phyloP scores from a whole-genome alignment of 768 basidiomycete genomes.

The Cyathus striatus region DNA sequence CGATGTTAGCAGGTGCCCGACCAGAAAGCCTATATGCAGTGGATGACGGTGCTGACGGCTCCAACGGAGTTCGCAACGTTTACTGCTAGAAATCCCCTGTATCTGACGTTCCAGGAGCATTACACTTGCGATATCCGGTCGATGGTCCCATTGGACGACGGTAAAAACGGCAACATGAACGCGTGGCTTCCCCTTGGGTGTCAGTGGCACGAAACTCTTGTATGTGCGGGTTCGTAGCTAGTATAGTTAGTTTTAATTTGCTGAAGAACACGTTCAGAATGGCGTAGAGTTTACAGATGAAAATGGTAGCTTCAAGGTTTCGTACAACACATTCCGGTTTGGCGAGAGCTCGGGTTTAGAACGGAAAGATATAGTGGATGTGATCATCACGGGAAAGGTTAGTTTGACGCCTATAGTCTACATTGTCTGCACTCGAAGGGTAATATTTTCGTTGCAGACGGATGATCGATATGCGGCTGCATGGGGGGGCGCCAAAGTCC shows the following conservation, averaged over 20 bases:
- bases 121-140: constrained; percentile 28
- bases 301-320: constrained; percentile 26
- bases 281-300: constrained; percentile 37
- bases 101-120: constrained; percentile 43
- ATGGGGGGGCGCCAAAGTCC: constrained; percentile 53
- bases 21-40: constrained; percentile 29
- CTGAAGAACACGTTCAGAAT: constrained; percentile 43
- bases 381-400: constrained; percentile 52
- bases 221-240: constrained; percentile 24
- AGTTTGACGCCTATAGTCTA: constrained; percentile 10
- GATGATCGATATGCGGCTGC: constrained; percentile 39
- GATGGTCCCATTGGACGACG: constrained; percentile 28
- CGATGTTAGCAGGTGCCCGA: constrained; percentile 28
- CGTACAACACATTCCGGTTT: constrained; percentile 30
- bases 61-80: constrained; percentile 27
- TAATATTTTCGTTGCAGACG: constrained; percentile 25
- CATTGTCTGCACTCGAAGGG: background rate
- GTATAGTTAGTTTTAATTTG: too few relatives aligned
- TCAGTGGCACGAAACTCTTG: constrained; percentile 31
- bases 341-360: constrained; percentile 11
- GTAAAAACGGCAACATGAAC: constrained; percentile 30
- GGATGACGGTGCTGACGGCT: constrained; percentile 24
- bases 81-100: constrained; percentile 41
- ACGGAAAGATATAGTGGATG: constrained; percentile 28
- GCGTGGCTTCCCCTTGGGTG: constrained; percentile 42